Conservation (phyloP, 257 asterid genomes). For the Solanum peruvianum region DNA sequence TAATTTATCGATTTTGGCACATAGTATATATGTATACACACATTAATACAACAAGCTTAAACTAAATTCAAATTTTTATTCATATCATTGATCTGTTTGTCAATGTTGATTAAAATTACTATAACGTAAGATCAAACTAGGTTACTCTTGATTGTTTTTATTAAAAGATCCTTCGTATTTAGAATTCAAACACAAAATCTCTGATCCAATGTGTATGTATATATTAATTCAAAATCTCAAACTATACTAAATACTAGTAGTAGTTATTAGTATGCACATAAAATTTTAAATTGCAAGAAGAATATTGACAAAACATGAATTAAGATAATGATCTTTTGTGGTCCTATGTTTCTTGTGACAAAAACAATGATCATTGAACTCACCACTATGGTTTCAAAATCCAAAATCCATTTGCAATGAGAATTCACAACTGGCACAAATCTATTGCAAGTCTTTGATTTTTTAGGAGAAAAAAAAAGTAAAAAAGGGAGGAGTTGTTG, state of each 20-base stretch:
- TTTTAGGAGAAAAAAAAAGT: background rate
- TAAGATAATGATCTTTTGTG: background rate
- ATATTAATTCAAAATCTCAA: background rate
- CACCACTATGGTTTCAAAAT: background rate
- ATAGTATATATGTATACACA: background rate
- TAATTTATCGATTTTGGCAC: background rate
- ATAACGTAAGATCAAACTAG: background rate
- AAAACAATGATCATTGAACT: background rate
- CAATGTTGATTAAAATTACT: background rate
- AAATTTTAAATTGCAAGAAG: background rate
- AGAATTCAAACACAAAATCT: background rate
- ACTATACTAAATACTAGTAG: background rate
- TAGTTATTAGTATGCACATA: background rate
- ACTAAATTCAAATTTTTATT: no score
- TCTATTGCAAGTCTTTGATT: background rate
- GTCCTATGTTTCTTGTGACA: background rate
- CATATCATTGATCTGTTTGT: background rate
- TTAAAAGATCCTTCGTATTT: background rate
- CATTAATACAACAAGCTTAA: background rate
- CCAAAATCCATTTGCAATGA: background rate
- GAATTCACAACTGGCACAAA: background rate
- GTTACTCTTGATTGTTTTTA: background rate
- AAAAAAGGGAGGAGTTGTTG: no score
- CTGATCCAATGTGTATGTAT: background rate
- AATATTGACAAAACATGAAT: background rate